Evolutionary conservation across 2,329 filamentous ascomycete genomes (phyloP), one percentile per base, ranked within the genome.

Genomic region (Colletotrichum tanaceti): DNA sequence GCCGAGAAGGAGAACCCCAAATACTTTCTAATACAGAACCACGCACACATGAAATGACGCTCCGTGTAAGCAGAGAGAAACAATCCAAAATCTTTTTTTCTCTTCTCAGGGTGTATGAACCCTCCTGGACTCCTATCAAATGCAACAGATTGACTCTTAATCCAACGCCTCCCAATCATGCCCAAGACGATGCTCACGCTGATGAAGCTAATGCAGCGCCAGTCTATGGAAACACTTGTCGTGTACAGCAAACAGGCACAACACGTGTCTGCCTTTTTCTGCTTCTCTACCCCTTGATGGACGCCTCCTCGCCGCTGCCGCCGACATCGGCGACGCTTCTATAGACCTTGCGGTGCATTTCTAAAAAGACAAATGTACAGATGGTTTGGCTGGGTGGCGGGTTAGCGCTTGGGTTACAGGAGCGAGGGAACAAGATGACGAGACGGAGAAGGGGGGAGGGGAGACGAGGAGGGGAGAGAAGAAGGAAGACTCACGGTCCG

Each of bases 261-360:
- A 32, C 22, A 32, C 20, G 43, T n/a, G 43, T 38, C 4, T 49
- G 4, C 10, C 10, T 35, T n/a, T 38, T 22, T 28, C 35, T 41
- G 2, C 4, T 53, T 43, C 28, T 54, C 7, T 59, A 44, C 16
- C 28, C 57, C 66, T 63, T 58, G 13, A 63, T 58, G 47, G 49
- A 59, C 28, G 43, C 47, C 20, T 54, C 72, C 47, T 75, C 73
- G 54, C 75, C 73, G 54, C 79, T 72, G 53, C 79, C 72, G 44
- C 81, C 80, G 47, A 83, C 71, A 22, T 80, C 84, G 71, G 83
- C 81, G 60, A 88, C 70, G 71, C 83, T 84, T 77, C 86, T 85
- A 80, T 93, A 97, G 32, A 90, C 78, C 79, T 91, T 93, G 82
- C 94, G 93, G 79, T 97, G 93, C 78, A 93, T 90, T 78, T 97